These are phyloP conservation scores for Globisporangium lucens DNA, from an alignment of 352 stramenopile genomes.

Conservation along the genomic window DNA sequence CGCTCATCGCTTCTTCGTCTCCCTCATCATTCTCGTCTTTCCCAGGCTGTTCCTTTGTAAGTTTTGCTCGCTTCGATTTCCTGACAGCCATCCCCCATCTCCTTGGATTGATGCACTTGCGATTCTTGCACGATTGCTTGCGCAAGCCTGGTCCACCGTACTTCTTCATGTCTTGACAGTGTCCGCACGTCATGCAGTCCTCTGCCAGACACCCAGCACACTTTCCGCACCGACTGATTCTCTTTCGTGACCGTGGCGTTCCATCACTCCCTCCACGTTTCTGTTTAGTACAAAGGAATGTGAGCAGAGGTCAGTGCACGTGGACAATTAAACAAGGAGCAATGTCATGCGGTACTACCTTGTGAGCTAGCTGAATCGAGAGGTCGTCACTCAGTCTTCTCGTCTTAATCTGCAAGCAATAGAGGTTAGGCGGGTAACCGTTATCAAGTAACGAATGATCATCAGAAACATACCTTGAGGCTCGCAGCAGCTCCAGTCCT, in stretches of 20 bases:
- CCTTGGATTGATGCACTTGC: constrained; percentile 78
- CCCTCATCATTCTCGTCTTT: constrained; percentile 16
- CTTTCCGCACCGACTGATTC: constrained; percentile 76
- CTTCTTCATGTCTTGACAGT: constrained; percentile 90
- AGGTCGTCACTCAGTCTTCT: constrained; percentile 15
- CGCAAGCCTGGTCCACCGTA: constrained; percentile 81
- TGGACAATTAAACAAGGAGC: background rate
- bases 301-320: background rate
- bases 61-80: constrained; percentile 36
- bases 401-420: constrained; percentile 1
- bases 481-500: background rate
- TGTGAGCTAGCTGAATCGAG: constrained; percentile 1
- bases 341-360: background rate
- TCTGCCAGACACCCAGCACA: constrained; percentile 72
- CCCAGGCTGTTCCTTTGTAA: constrained; percentile 10
- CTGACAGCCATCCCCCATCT: constrained; percentile 46
- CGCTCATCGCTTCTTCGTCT: constrained; percentile 27
- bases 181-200: constrained; percentile 85
- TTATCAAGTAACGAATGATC: background rate
- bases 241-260: constrained; percentile 45
- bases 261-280: constrained; percentile 37
- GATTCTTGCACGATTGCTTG: constrained; percentile 86
- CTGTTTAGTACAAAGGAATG: constrained; percentile 1
- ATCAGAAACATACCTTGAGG: constrained; percentile 10
- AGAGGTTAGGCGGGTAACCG: background rate